phyloP scores from a whole-genome alignment of 2,329 filamentous ascomycete genomes.

The Alternaria sp. region DNA sequence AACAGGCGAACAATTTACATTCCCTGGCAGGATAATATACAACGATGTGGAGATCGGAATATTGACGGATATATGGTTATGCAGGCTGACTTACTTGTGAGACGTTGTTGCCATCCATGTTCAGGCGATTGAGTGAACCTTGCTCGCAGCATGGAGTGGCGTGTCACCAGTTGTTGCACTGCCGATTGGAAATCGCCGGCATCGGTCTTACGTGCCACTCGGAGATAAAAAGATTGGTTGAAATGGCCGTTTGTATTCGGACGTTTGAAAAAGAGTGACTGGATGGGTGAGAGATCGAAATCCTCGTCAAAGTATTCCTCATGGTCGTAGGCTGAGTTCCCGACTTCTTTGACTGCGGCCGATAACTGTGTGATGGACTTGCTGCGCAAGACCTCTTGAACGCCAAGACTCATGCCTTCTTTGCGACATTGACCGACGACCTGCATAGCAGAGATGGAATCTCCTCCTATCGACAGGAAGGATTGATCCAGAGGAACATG shows the following conservation, averaged over 20 bases:
- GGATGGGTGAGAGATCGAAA: slow-evolving; percentile 46
- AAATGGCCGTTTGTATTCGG: slow-evolving; percentile 46
- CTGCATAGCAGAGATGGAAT: slow-evolving; percentile 62
- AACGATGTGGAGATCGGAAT: background rate
- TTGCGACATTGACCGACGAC: slow-evolving; percentile 59
- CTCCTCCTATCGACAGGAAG: slow-evolving; percentile 59
- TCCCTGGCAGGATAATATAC: background rate
- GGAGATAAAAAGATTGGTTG: slow-evolving; percentile 48
- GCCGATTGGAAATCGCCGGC: slow-evolving; percentile 34
- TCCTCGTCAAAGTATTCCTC: slow-evolving; percentile 40
- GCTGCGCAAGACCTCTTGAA: slow-evolving; percentile 60
- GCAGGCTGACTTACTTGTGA: slow-evolving; percentile 33
- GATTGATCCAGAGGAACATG: slow-evolving; percentile 40
- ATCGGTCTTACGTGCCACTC: slow-evolving; percentile 37
- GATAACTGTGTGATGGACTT: slow-evolving; percentile 55
- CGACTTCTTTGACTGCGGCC: slow-evolving; percentile 29
- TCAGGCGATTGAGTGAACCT: slow-evolving; percentile 37
- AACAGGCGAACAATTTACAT: background rate
- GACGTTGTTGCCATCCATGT: slow-evolving; percentile 42
- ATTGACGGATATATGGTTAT: background rate
- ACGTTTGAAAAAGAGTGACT: slow-evolving; percentile 44
- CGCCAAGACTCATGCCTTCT: slow-evolving; percentile 55
- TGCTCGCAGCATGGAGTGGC: slow-evolving; percentile 47
- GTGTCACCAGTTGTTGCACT: slow-evolving; percentile 36
- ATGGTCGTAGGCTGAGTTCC: slow-evolving; percentile 26